Evolutionary conservation across 306 rosid genomes (phyloP).

Genomic region (Sindora glabra): DNA sequence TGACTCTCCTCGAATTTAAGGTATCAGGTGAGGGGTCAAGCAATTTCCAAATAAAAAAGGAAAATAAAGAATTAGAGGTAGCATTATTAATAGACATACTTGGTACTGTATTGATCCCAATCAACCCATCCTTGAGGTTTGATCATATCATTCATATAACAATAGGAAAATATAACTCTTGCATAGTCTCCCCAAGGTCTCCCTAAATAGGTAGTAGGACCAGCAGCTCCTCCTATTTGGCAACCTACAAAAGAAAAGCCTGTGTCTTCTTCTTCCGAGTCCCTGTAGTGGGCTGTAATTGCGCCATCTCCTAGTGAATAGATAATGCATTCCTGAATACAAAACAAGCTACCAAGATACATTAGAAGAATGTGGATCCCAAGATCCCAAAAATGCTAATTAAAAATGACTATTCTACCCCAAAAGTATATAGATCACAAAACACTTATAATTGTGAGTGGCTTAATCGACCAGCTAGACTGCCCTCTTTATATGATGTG

Average conservation of each 20-base stretch:
- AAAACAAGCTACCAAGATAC: background rate
- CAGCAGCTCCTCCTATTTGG: slow-evolving; percentile 47
- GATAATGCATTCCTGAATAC: slow-evolving; percentile 41
- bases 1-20: too few species aligned
- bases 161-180: slow-evolving; percentile 44
- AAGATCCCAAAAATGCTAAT: too few species aligned
- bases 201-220: slow-evolving; percentile 43
- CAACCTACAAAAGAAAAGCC: slow-evolving; percentile 62
- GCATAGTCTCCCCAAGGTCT: slow-evolving; percentile 71
- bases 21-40: too few species aligned
- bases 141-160: slow-evolving; percentile 38
- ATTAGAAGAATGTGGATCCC: background rate
- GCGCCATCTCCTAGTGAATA: slow-evolving; percentile 46
- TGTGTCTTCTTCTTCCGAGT: slow-evolving; percentile 33
- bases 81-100: slow-evolving; percentile 24
- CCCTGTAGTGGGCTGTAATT: slow-evolving; percentile 75
- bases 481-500: too few species aligned
- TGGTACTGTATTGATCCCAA: slow-evolving; percentile 42
- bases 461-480: too few species aligned
- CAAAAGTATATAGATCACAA: too few species aligned
- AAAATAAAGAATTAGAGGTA: background rate
- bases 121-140: slow-evolving; percentile 58
- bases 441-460: too few species aligned
- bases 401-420: too few species aligned
- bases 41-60: background rate